Conservation (phyloP, 371 early-diverging fungal species). For the Fennellomyces sp. region DNA sequence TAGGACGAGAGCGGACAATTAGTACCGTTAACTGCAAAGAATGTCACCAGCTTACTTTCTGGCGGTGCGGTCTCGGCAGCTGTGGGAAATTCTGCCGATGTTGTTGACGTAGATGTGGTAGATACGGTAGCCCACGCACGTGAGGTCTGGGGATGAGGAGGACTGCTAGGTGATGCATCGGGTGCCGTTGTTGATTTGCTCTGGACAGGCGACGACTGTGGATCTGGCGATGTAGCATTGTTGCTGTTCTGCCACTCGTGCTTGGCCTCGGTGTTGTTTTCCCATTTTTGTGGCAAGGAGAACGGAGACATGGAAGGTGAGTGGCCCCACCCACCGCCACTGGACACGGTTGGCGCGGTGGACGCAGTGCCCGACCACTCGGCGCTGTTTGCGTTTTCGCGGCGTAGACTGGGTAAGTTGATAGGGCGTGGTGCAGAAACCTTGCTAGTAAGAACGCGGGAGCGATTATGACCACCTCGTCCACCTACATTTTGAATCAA, state of each 20-base stretch:
- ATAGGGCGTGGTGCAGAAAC: constrained; percentile 53
- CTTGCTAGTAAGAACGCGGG: constrained; percentile 38
- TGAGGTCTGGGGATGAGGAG: constrained; percentile 13
- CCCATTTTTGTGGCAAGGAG: constrained; percentile 17
- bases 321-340: constrained; percentile 36
- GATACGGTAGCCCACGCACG: constrained; percentile 9
- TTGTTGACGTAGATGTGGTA: constrained; percentile 9
- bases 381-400: constrained; percentile 33
- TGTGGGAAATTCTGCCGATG: constrained; percentile 28
- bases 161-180: constrained; percentile 9
- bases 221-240: constrained; percentile 4
- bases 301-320: constrained; percentile 21
- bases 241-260: background rate
- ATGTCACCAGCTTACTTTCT: constrained; percentile 26
- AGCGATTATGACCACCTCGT: constrained; percentile 31
- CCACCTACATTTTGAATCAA: constrained; percentile 14
- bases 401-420: constrained; percentile 48
- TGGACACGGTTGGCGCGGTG: constrained; percentile 8
- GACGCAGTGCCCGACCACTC: constrained; percentile 17
- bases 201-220: constrained; percentile 6
- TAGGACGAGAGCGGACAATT: too few species aligned
- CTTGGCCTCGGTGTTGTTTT: background rate
- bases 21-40: too few species aligned
- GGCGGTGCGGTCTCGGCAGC: constrained; percentile 25
- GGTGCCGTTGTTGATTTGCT: constrained; percentile 7